Evolutionary conservation across 2,329 filamentous ascomycete genomes (phyloP), one percentile per base, ranked within the genome.

Genomic region (Fusarium oligoseptatum): DNA sequence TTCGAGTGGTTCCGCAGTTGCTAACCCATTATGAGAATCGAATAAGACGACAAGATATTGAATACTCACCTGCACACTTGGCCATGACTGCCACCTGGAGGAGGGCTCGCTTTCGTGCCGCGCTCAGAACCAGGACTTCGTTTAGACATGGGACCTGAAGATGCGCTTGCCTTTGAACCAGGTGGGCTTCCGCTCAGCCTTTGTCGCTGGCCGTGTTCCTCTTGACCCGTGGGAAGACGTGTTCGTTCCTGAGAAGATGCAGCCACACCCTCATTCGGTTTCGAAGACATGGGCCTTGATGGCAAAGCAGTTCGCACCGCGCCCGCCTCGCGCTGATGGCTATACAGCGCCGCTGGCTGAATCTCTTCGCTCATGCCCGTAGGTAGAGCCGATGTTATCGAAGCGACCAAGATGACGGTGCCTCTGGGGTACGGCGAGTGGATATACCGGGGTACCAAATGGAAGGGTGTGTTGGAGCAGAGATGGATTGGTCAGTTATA

Each of bases 1-100:
- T 99, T 82, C 93, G 92, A 62, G 95, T 98, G 17, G 97, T 98
- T 67, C 93, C 93, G 82, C 97, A 99, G 84, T 99, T 99, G 82
- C 97, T 99, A 61, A 22, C 48, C 55, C 11, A 45, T 37, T 12
- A 58, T 63, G 34, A 76, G 67, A 27, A 60, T 52, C 32, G 17
- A 66, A 66, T 14, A 34, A 39, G 14, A 63, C 34, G 20, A 57
- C 57, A 15, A 24, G 37, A 37, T 11, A 27, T 37, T 60, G 39
- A 37, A 24, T 52, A 79, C 88, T 79, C 84, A 93, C 92, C 92
- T 94, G 90, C 92, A 94, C 55, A 93, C 85, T 81, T 94, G 76
- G 60, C 84, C 86, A 50, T 91, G 85, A 36, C 73, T 74, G 14
- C 77, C 71, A 52, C 67, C 55, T 17, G 74, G 61, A 29, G 74